Conservation (phyloP, 345 rosid species). For the Noccaea bulbosa region DNA sequence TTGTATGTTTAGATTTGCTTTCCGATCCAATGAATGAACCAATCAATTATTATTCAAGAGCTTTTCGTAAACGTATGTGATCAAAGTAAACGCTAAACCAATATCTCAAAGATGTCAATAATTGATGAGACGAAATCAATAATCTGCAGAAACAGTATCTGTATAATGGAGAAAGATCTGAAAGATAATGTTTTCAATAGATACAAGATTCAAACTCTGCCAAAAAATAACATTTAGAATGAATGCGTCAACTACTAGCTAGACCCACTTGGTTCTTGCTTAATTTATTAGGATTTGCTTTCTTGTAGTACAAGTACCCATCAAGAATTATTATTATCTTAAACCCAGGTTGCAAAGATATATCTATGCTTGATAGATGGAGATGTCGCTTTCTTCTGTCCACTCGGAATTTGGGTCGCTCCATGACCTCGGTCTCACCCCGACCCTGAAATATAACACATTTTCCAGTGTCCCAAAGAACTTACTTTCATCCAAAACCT, state of each 20-base stretch:
- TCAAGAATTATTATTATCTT: slow-evolving; percentile 3
- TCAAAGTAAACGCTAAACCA: background rate
- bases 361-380: slow-evolving; percentile 38
- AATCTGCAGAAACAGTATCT: background rate
- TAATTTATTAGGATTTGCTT: background rate
- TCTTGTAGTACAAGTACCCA: slow-evolving; percentile 5
- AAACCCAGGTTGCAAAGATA: background rate
- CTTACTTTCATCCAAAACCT: slow-evolving; percentile 59
- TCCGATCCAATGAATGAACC: too few species aligned
- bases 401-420: slow-evolving; percentile 69
- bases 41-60: too few species aligned
- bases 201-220: too few species aligned
- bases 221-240: too few species aligned
- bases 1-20: background rate
- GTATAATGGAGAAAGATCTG: too few species aligned
- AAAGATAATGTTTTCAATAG: too few species aligned
- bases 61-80: background rate
- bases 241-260: too few species aligned
- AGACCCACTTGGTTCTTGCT: too few species aligned
- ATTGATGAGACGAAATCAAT: slow-evolving; percentile 1
- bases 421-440: slow-evolving; percentile 87
- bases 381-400: slow-evolving; percentile 55
- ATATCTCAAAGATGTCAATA: background rate
- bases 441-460: slow-evolving; percentile 58
- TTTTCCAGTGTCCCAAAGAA: slow-evolving; percentile 77